Percentiles rank a stretch among this genome's conserved stretches.
Conservation (phyloP, 345 rosid genomes). For the sweet orange (Citrus sinensis) region DNA sequence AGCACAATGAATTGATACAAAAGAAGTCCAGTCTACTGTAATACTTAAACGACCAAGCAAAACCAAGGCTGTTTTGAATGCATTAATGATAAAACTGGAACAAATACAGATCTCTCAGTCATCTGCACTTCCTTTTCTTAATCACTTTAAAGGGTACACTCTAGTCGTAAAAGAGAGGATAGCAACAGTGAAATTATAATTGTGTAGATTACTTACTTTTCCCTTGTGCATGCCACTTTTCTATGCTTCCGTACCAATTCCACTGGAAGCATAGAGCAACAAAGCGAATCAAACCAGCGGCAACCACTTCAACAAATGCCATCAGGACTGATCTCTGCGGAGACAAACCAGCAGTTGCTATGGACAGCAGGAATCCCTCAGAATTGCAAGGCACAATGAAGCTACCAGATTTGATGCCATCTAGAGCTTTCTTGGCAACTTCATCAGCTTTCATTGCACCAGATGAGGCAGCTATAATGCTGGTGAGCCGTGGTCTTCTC, state of each 20-base stretch:
- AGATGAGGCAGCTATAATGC: constrained; percentile 54
- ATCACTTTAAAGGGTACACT: not conserved
- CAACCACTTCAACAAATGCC: constrained; percentile 73
- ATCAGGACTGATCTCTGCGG: constrained; percentile 70
- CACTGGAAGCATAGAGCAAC: constrained; percentile 59
- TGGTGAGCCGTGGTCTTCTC: constrained; percentile 59
- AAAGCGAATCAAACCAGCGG: constrained; percentile 47
- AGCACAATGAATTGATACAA: not conserved
- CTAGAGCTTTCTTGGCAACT: constrained; percentile 67
- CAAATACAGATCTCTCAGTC: not conserved
- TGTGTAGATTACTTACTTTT: constrained; percentile 23
- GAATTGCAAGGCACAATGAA: constrained; percentile 73
- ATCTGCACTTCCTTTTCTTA: not conserved
- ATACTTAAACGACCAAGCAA: not conserved
- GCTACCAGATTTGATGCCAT: constrained; percentile 67
- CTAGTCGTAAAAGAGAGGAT: not conserved
- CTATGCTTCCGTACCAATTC: constrained; percentile 72
- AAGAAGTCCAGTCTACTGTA: not conserved
- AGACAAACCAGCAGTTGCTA: constrained; percentile 68
- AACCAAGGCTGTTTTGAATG: not conserved
- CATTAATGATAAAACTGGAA: not conserved
- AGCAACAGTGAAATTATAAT: not conserved
- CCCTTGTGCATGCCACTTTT: constrained; percentile 36
- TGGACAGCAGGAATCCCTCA: constrained; percentile 58
- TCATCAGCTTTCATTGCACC: constrained; percentile 72